These are phyloP conservation scores for Cercospora janseana DNA, from an alignment of 2,329 filamentous ascomycete genomes.

Conservation along the genomic window DNA sequence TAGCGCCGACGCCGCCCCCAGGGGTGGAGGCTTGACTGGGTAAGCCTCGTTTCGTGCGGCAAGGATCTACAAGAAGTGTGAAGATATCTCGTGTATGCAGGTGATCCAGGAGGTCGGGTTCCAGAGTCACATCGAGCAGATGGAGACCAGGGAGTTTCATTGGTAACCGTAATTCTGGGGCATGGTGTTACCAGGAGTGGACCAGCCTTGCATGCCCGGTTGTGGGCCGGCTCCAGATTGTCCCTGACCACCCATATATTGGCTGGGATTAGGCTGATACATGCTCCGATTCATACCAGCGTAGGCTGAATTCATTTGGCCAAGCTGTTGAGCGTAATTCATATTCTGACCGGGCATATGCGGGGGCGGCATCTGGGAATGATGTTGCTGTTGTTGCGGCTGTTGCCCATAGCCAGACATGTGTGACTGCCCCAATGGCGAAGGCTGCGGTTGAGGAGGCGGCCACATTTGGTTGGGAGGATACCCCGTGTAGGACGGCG, in stretches of 20 bases:
- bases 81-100: slow-evolving; percentile 10
- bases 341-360: slow-evolving; percentile 50
- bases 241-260: slow-evolving; percentile 40
- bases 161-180: slow-evolving; percentile 37
- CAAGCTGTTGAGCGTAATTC: slow-evolving; percentile 48
- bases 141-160: slow-evolving; percentile 14
- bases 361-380: slow-evolving; percentile 51
- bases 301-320: slow-evolving; percentile 46
- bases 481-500: slow-evolving; percentile 47
- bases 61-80: slow-evolving; percentile 24
- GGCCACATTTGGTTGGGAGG: slow-evolving; percentile 50
- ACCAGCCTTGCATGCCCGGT: slow-evolving; percentile 54
- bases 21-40: slow-evolving; percentile 15
- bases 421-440: slow-evolving; percentile 48
- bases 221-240: slow-evolving; percentile 45
- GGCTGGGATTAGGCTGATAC: slow-evolving; percentile 50
- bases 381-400: slow-evolving; percentile 42
- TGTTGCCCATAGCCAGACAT: slow-evolving; percentile 48
- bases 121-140: slow-evolving; percentile 7
- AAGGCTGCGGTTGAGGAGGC: slow-evolving; percentile 49
- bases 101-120: slow-evolving; percentile 3
- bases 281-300: slow-evolving; percentile 49
- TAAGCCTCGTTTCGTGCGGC: slow-evolving; percentile 18
- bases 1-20: slow-evolving; percentile 13
- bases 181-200: slow-evolving; percentile 42